Base-by-base conservation (phyloP, 352 stramenopile genomes). In the Pythium sukuiense region DNA sequence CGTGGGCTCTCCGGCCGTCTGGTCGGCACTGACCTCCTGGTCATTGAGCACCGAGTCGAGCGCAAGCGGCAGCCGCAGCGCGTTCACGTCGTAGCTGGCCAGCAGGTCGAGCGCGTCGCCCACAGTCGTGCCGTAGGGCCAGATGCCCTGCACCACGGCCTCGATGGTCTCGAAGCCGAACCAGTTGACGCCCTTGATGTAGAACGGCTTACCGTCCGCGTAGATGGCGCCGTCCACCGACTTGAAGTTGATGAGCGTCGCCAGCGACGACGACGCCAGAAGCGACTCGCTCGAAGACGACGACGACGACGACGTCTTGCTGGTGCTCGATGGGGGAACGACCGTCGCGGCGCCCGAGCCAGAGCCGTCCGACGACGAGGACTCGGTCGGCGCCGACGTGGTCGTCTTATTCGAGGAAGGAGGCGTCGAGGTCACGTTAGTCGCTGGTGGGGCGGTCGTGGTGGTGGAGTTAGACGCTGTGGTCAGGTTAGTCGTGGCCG, bases 161-260 rank as follows among this genome's bases (percentile, higher is more conserved):
- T 89, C 80, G 55, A 88, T 88, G 2, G 75, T 80, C 58, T 90
- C 82, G 13, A 68, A 74, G 59, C 82, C 82, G 60, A 90, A 90
- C 80, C 80, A 90, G 68, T 90, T 90, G 59, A 89, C 83, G 59
- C 82, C 82, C 61, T 87, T 87, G 69, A 90, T 71, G 63, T 83
- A 72, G 59, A 90, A 80, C 55, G 72, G 65, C 70, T 85, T 69
- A 62, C 74, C 77, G 63, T 87, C 72, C 14, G 80, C 82, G 30
- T 79, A 72, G 53, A 90, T 69, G 49, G 84, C 52, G 7, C 80
- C 82, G 43, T 90, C 69, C 11, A 85, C 72, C 20, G 80, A 88
- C 43, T 75, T 79, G 69, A 90, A 90, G 46, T 86, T 71, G 63
- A 89, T 80, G n/a, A n/a, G n/a, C n/a, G n/a, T n/a, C n/a, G n/a